Conservation (phyloP, 441 rosid species). For the Populus trichocarpa region DNA sequence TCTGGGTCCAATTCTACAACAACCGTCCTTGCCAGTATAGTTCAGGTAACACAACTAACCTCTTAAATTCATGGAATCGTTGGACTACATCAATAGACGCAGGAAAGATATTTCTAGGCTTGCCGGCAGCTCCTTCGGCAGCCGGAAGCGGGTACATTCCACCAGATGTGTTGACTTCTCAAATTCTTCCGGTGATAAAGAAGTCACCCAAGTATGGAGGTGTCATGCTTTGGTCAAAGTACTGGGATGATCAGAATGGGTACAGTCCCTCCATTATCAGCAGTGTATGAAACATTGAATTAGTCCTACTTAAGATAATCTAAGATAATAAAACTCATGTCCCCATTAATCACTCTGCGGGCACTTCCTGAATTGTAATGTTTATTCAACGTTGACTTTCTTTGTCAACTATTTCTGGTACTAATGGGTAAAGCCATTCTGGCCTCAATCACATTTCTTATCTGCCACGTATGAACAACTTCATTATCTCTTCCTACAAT, state of each 20-base stretch:
- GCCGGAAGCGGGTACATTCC: constrained; percentile 67
- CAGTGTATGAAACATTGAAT: constrained; percentile 7
- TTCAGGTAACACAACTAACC: constrained; percentile 19
- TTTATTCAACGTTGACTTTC: not conserved
- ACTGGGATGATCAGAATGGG: constrained; percentile 35
- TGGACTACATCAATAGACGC: constrained; percentile 36
- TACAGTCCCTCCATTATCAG: constrained; percentile 35
- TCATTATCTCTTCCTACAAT: constrained; percentile 37
- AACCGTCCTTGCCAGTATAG: constrained; percentile 45
- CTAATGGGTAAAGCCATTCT: not conserved
- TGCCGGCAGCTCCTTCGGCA: constrained; percentile 65
- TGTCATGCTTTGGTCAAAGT: constrained; percentile 61
- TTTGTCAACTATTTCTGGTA: not conserved
- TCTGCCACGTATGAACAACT: not conserved
- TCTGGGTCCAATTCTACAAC: constrained; percentile 56
- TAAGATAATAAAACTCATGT: not conserved
- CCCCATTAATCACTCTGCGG: not conserved
- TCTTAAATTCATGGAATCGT: constrained; percentile 34
- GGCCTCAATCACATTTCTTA: not conserved
- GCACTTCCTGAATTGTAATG: not conserved
- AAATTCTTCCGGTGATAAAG: constrained; percentile 54
- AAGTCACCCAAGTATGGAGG: constrained; percentile 56
- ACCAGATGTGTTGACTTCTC: constrained; percentile 37
- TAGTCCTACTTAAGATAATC: not conserved
- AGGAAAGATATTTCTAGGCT: constrained; percentile 48